phyloP scores from a whole-genome alignment of 1,139 yeast species.

The Meyerozyma carpophila region DNA sequence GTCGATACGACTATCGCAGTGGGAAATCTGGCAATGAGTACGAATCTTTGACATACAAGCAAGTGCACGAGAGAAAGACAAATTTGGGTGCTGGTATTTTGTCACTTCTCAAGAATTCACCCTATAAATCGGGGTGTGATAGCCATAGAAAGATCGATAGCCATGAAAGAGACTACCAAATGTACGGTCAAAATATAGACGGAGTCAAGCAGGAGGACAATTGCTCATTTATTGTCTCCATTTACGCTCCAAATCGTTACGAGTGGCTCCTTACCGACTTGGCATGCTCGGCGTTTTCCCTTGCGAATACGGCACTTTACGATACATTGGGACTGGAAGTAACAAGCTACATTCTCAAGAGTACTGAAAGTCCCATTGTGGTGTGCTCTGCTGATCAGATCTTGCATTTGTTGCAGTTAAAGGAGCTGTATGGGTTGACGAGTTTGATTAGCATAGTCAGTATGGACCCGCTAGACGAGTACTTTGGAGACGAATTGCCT shows the following conservation, averaged over 20 bases:
- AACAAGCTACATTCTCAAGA: slow-evolving; percentile 28
- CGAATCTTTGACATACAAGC: slow-evolving; percentile 15
- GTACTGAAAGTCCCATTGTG: slow-evolving; percentile 32
- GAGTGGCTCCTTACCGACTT: slow-evolving; percentile 38
- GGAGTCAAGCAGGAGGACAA: slow-evolving; percentile 9
- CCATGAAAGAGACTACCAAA: slow-evolving; percentile 18
- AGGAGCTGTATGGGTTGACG: slow-evolving; percentile 21
- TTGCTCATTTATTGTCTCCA: slow-evolving; percentile 24
- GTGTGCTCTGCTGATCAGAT: slow-evolving; percentile 29
- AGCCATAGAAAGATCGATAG: slow-evolving; percentile 22
- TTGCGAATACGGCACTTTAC: slow-evolving; percentile 35
- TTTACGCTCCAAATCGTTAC: slow-evolving; percentile 29
- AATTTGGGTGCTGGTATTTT: slow-evolving; percentile 30
- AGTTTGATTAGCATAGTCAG: slow-evolving; percentile 26
- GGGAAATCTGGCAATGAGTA: slow-evolving; percentile 16
- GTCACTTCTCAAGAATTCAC: slow-evolving; percentile 23
- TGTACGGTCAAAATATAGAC: slow-evolving; percentile 10
- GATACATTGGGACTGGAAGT: slow-evolving; percentile 36
- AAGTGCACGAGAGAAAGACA: slow-evolving; percentile 17
- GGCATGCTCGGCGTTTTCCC: slow-evolving; percentile 30
- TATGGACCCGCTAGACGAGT: slow-evolving; percentile 27
- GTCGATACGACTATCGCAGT: slow-evolving; percentile 27
- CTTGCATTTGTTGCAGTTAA: slow-evolving; percentile 20
- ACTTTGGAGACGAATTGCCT: slow-evolving; percentile 6
- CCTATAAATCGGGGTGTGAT: slow-evolving; percentile 17